Conservation (phyloP, 2,329 filamentous ascomycete species). For the Penicillium corylophilum region DNA sequence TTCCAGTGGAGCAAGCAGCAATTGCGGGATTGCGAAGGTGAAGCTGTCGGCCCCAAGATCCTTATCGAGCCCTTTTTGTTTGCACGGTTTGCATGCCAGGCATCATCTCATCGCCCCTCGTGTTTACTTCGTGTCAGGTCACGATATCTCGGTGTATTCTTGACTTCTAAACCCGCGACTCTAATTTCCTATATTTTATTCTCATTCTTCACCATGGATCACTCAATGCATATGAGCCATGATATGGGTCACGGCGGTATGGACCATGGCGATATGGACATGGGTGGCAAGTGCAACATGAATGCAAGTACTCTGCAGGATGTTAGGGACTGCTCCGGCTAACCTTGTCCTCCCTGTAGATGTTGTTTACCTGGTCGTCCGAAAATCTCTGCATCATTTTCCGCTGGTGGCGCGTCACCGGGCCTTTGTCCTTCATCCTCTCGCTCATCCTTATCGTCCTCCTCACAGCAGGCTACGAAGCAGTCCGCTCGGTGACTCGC, state of each 20-base stretch:
- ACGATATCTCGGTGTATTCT: background rate
- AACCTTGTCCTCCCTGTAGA: constrained; percentile 54
- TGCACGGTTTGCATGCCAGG: constrained; percentile 36
- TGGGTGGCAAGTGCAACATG: constrained; percentile 77
- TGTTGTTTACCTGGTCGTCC: constrained; percentile 98
- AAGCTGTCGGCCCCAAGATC: constrained; percentile 10
- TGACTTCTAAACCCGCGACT: background rate
- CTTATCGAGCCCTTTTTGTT: constrained; percentile 30
- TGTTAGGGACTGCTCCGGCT: background rate
- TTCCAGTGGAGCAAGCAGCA: background rate
- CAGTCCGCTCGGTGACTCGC: constrained; percentile 72
- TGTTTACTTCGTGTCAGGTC: constrained; percentile 6
- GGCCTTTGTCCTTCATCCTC: constrained; percentile 70
- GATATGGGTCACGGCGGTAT: constrained; percentile 55
- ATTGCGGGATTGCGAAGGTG: constrained; percentile 6
- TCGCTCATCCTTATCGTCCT: constrained; percentile 80
- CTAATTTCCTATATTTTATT: background rate
- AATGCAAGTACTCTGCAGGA: constrained; percentile 61
- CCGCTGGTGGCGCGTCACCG: constrained; percentile 80
- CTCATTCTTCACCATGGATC: constrained; percentile 32
- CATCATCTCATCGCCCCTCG: constrained; percentile 11
- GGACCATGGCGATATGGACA: constrained; percentile 57
- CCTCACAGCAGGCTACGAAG: constrained; percentile 90
- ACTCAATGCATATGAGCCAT: constrained; percentile 48
- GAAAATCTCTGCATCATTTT: constrained; percentile 95